Conservation (phyloP, 768 basidiomycete genomes). For the Coprinopsis cinerea region DNA sequence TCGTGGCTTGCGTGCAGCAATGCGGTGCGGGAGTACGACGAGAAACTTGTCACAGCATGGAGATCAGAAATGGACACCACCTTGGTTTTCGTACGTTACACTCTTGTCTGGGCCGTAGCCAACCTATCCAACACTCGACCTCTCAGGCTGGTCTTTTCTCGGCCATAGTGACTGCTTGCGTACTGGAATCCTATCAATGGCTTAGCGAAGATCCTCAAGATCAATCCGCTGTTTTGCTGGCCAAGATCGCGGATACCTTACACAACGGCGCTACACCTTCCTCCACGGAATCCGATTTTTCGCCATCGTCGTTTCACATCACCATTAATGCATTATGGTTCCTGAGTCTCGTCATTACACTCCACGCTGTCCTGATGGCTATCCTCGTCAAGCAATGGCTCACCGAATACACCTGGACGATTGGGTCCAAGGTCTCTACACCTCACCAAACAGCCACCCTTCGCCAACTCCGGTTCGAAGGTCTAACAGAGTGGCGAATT, state of each 20-base stretch:
- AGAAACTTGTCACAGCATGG: not conserved
- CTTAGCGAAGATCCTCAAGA: not conserved
- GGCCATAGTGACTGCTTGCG: constrained; percentile 4
- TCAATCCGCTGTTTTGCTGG: not conserved
- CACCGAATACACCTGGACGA: not conserved
- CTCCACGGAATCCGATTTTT: not conserved
- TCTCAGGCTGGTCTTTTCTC: constrained; percentile 8
- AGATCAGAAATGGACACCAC: not conserved
- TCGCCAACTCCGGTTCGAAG: constrained; percentile 4
- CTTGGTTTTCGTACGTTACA: not conserved
- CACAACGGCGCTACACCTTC: not conserved
- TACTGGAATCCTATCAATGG: not conserved
- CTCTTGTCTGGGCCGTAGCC: not conserved
- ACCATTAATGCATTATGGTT: no score
- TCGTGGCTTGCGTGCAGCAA: not conserved
- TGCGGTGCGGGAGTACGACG: not conserved
- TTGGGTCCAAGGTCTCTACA: no score
- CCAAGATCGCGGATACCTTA: not conserved
- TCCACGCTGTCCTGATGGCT: not conserved
- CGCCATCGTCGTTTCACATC: no score
- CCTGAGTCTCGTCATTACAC: no score
- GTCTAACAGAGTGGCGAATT: not conserved
- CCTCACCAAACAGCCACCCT: not conserved
- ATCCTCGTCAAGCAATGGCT: constrained; percentile 6
- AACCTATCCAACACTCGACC: not conserved